Conservation (phyloP, 1,284 basidiomycete genomes). For the Vanrija sp. region DNA sequence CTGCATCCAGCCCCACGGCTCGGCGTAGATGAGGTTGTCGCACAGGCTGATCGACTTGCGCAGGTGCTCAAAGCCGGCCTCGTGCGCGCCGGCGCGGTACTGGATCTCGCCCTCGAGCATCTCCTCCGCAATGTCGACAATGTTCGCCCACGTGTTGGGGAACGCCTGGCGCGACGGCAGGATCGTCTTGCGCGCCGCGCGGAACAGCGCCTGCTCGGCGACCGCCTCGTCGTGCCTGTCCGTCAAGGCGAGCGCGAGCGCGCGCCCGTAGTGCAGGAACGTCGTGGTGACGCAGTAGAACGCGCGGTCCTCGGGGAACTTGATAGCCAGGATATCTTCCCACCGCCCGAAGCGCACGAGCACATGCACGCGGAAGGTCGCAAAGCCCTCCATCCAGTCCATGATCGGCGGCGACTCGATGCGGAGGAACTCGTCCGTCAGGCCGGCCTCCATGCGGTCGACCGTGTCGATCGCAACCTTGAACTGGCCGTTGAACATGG, state of each 20-base stretch:
- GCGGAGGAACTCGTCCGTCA: constrained; percentile 27
- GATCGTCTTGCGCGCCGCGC: constrained; percentile 15
- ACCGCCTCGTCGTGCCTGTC: constrained; percentile 20
- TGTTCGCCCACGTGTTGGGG: constrained; percentile 32
- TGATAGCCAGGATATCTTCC: constrained; percentile 31
- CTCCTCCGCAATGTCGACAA: constrained; percentile 33
- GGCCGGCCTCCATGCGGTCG: constrained; percentile 30
- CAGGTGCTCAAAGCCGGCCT: constrained; percentile 30
- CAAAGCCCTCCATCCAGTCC: constrained; percentile 39
- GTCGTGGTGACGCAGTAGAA: constrained; percentile 34
- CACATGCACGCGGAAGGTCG: constrained; percentile 30
- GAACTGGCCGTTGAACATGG: constrained; percentile 41
- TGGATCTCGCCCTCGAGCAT: constrained; percentile 42
- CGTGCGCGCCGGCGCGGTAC: constrained; percentile 31
- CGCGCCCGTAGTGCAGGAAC: constrained; percentile 34
- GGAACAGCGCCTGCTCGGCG: constrained; percentile 22
- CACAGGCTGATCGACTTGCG: constrained; percentile 27
- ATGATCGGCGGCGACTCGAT: constrained; percentile 24
- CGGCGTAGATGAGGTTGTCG: constrained; percentile 38
- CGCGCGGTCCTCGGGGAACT: constrained; percentile 23
- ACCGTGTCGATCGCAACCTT: constrained; percentile 24
- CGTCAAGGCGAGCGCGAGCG: constrained; percentile 28
- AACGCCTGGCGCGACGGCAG: constrained; percentile 25
- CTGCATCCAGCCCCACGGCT: constrained; percentile 46
- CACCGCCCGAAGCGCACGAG: constrained; percentile 42